A percentile compares a stretch with the other conserved stretches of the same genome.
Evolutionary conservation across 495 filamentous ascomycete genomes (phyloP).

Genomic region (Penicillium antarcticum): DNA sequence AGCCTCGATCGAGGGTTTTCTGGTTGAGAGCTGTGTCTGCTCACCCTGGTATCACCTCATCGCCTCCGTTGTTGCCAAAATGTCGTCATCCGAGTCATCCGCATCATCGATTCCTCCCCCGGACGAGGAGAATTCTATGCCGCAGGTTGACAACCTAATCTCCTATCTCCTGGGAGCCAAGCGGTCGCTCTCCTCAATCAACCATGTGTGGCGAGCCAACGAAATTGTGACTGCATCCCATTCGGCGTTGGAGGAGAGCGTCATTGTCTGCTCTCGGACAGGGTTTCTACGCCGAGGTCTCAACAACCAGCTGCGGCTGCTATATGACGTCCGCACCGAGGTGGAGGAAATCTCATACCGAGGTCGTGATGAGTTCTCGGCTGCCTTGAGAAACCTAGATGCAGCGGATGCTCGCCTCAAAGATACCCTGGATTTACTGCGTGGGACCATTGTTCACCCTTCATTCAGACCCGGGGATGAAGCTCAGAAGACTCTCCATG

Average conservation of each 20-base stretch:
- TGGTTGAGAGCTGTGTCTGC: too few relatives aligned
- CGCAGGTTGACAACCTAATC: constrained; percentile 68
- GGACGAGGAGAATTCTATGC: constrained; percentile 21
- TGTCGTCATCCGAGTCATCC: constrained; percentile 36
- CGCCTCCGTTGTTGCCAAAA: constrained; percentile 5
- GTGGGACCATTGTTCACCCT: constrained; percentile 68
- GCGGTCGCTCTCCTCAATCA: constrained; percentile 82
- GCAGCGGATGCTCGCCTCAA: constrained; percentile 66
- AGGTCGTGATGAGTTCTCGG: constrained; percentile 55
- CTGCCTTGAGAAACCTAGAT: constrained; percentile 69
- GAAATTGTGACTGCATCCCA: constrained; percentile 78
- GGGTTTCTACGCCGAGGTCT: constrained; percentile 72
- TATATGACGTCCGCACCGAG: constrained; percentile 64
- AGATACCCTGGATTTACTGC: constrained; percentile 65
- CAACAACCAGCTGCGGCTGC: constrained; percentile 64
- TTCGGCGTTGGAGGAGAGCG: constrained; percentile 72
- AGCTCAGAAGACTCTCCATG: constrained; percentile 68
- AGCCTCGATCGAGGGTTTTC: too few relatives aligned
- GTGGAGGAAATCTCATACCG: constrained; percentile 51
- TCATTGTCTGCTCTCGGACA: constrained; percentile 73
- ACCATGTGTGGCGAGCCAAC: constrained; percentile 80
- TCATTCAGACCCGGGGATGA: constrained; percentile 68
- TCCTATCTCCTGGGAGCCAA: constrained; percentile 84
- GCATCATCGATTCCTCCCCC: constrained; percentile 15
- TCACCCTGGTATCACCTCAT: too few relatives aligned